Evolutionary conservation across 371 early-diverging fungal species (phyloP).

Genomic region (Mucor plumbeus): DNA sequence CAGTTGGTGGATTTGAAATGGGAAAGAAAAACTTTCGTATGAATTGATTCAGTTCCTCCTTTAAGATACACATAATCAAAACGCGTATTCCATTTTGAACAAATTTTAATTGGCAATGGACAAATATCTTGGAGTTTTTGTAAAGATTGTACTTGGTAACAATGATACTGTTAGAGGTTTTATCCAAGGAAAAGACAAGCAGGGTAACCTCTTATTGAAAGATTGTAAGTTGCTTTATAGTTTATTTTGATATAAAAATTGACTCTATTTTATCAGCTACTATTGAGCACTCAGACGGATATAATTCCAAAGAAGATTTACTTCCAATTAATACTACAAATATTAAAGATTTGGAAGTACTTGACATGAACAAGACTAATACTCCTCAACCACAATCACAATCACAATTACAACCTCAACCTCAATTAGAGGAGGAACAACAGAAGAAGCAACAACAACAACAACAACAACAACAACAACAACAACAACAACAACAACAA

Average conservation of each 20-base stretch:
- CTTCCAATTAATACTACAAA: not conserved
- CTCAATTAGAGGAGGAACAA: not conserved
- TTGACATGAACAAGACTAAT: constrained; percentile 15
- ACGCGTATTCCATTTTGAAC: not conserved
- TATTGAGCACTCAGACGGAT: constrained; percentile 2
- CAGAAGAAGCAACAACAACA: constrained; percentile 8
- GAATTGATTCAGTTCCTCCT: not conserved
- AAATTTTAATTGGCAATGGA: constrained; percentile 21
- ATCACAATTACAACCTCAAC: no score
- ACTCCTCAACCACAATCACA: not conserved
- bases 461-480: constrained; percentile 5
- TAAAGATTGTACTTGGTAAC: constrained; percentile 20
- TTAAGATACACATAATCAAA: not conserved
- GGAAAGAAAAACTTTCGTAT: not conserved
- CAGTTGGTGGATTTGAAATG: not conserved
- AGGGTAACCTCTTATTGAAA: constrained; percentile 15
- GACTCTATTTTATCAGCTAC: not conserved
- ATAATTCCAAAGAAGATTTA: not conserved
- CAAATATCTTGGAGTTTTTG: constrained; percentile 25
- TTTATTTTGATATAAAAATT: not conserved
- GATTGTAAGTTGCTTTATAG: constrained; percentile 16
- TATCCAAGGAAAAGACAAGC: constrained; percentile 22
- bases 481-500: not conserved
- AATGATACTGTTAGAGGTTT: constrained; percentile 22
- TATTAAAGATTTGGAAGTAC: constrained; percentile 19